Evolutionary conservation across 345 rosid genomes (phyloP), one percentile per base, ranked within the genome.

Genomic region (Euphorbia tirucalli): DNA sequence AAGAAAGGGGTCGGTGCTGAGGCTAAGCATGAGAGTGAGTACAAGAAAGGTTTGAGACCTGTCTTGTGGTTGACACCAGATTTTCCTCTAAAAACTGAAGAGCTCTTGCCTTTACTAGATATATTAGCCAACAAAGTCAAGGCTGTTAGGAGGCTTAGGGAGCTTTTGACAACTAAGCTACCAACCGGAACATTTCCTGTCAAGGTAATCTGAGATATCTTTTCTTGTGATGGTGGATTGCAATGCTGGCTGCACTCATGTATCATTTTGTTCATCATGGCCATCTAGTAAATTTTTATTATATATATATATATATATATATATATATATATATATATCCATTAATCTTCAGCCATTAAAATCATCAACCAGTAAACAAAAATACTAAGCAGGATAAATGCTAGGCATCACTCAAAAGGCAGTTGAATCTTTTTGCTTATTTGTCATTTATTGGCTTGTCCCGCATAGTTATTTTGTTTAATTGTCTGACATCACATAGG

Each of bases 71-170:
- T 95, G 77, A 90, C 99, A 74, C 96, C 97, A 16, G 97, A 90
- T 75, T 93, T 95, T 78, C 98, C 98, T 27, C 80, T 95, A 61
- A 88, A 88, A 73, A 95, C 93, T 4, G 97, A 95, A 25, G 99
- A 95, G 79, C 93, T 95, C 48, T 76, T 95, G 71, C 99, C 99
- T 14, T 84, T 95, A 72, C 93, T 95, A 28, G 99, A 95, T 81
- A 95, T 95, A 83, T 86, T 95, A 74, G 99, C 98, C 57, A 87
- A 95, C 83, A 95, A 95, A 76, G 99, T 95, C 68, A 95, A 95
- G 87, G 98, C 99, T 56, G 67, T 93, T 75, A 85, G 96, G 88
- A 89, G 99, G 78, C 89, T 95, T 32, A 92, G 99, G 77, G 99
- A 95, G 84, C 98, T 95, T 74, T 85, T 95, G 86, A 93, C 99